Evolutionary conservation across 495 filamentous ascomycete genomes (phyloP).

Genomic region (Wilcoxina mikolae): DNA sequence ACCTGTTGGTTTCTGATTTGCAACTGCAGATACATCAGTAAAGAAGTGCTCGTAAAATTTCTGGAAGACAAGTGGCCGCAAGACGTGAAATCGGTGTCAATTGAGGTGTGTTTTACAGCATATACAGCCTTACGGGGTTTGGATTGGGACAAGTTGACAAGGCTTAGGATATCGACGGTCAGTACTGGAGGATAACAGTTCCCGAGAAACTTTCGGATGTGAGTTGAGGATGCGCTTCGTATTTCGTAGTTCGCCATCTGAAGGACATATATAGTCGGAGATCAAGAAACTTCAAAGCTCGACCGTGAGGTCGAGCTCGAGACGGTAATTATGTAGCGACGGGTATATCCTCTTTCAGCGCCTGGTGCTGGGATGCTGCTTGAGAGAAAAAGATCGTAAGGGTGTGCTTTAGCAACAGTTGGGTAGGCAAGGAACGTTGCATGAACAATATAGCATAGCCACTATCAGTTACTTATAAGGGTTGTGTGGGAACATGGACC

Average conservation of each 20-base stretch:
- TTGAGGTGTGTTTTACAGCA: not conserved
- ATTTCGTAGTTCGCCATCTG: not conserved
- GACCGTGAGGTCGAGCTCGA: no score
- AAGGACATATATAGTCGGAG: not conserved
- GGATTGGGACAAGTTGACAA: not conserved
- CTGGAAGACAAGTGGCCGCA: not conserved
- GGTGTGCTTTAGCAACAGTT: no score
- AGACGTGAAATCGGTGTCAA: not conserved
- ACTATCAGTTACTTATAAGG: not conserved
- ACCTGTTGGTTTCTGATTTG: not conserved
- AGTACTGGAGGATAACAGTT: not conserved
- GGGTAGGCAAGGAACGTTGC: no score
- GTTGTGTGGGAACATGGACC: not conserved
- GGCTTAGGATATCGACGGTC: not conserved
- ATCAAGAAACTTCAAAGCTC: no score
- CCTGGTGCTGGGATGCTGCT: no score
- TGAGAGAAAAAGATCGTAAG: no score
- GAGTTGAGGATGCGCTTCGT: not conserved
- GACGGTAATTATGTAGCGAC: no score
- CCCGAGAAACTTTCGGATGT: not conserved
- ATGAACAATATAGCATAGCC: no score
- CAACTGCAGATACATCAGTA: not conserved
- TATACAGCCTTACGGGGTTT: no score
- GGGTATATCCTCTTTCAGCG: no score
- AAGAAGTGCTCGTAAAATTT: not conserved